Percentiles rank a stretch among this genome's conserved stretches.
These are phyloP conservation scores for Scleroderma citrinum DNA, from an alignment of 768 basidiomycete genomes.

Conservation along the genomic window DNA sequence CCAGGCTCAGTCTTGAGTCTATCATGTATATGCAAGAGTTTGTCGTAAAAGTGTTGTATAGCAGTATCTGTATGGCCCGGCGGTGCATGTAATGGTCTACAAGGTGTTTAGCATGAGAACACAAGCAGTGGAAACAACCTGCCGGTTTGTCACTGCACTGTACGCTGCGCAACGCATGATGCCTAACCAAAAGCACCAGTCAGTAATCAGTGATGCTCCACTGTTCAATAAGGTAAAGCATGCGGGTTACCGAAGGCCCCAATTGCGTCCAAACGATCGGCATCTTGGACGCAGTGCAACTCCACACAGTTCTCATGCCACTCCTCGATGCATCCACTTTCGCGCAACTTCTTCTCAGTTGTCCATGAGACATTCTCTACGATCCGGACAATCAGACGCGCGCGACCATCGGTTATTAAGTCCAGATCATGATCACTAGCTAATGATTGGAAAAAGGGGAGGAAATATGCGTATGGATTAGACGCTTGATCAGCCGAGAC, in stretches of 20 bases:
- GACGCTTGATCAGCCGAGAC: constrained; percentile 49
- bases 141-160: constrained; percentile 49
- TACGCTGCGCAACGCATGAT: constrained; percentile 69
- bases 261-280: constrained; percentile 73
- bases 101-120: constrained; percentile 1
- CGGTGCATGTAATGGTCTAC: constrained; percentile 41
- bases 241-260: constrained; percentile 63
- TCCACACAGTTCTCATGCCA: constrained; percentile 74
- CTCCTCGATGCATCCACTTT: constrained; percentile 45
- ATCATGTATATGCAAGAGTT: constrained; percentile 68
- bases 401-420: constrained; percentile 56
- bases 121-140: constrained; percentile 1
- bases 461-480: constrained; percentile 61
- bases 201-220: too few species aligned
- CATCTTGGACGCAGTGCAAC: constrained; percentile 79
- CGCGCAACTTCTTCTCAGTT: constrained; percentile 66
- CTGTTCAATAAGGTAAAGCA: not conserved
- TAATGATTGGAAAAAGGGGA: constrained; percentile 54
- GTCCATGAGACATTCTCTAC: constrained; percentile 83
- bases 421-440: constrained; percentile 42
- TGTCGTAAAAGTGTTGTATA: constrained; percentile 82
- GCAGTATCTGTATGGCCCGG: constrained; percentile 50
- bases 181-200: constrained; percentile 29
- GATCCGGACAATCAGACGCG: constrained; percentile 48
- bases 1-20: constrained; percentile 76